Conservation (phyloP, 495 filamentous ascomycete genomes). For the Entonaema liquescens region DNA sequence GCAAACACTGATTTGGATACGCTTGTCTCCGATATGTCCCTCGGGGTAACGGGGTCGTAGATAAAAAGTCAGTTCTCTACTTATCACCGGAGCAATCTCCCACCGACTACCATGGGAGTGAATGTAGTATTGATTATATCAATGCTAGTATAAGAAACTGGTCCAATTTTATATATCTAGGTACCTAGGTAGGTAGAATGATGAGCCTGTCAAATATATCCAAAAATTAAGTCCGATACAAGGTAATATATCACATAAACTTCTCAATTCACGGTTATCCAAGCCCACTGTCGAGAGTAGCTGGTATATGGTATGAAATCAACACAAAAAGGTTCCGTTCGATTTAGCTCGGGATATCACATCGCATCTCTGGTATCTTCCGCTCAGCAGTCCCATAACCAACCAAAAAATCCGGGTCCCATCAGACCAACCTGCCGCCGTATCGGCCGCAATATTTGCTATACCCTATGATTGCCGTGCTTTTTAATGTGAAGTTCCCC, state of each 20-base stretch:
- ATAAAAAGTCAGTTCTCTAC: background rate
- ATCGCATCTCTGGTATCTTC: constrained; percentile 20
- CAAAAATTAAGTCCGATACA: too few species aligned
- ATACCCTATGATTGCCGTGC: constrained; percentile 14
- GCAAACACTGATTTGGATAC: background rate
- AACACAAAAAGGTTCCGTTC: constrained; percentile 3
- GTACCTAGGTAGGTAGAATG: too few species aligned
- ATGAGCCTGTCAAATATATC: too few species aligned
- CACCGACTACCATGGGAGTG: too few species aligned
- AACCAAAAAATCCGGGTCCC: background rate
- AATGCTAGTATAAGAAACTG: too few species aligned
- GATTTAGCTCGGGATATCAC: constrained; percentile 26
- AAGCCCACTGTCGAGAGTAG: background rate
- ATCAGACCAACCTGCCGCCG: constrained; percentile 10
- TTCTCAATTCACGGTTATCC: background rate
- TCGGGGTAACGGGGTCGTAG: background rate
- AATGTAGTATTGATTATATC: too few species aligned
- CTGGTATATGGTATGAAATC: constrained; percentile 3
- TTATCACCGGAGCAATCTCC: background rate
- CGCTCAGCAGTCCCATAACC: constrained; percentile 1
- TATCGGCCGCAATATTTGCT: constrained; percentile 5
- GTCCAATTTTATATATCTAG: too few species aligned
- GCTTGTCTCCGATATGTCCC: constrained; percentile 4
- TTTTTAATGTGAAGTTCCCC: constrained; percentile 13
- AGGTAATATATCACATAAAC: background rate